phyloP scores from a whole-genome alignment of 768 basidiomycete genomes.

The Lentinula sp. region DNA sequence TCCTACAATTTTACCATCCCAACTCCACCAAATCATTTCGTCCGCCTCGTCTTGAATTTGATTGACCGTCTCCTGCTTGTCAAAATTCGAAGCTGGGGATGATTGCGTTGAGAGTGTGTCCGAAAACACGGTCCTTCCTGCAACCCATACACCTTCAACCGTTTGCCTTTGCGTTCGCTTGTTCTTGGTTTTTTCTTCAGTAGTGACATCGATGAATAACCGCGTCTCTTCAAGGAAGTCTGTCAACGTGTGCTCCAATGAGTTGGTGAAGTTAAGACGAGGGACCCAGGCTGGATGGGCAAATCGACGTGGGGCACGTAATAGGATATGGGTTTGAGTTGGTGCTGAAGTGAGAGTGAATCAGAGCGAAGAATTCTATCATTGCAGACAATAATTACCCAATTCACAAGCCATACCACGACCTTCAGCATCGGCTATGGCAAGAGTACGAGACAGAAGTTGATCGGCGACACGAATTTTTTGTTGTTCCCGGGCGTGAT shows the following conservation, averaged over 20 bases:
- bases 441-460: slow-evolving; percentile 29
- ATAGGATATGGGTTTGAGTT: slow-evolving; percentile 18
- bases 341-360: slow-evolving; percentile 10
- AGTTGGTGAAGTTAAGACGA: slow-evolving; percentile 31
- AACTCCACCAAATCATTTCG: slow-evolving; percentile 61
- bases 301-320: slow-evolving; percentile 21
- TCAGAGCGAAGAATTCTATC: not conserved
- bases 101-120: not conserved
- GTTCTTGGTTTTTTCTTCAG: not conserved
- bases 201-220: not conserved
- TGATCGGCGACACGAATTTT: slow-evolving; percentile 28
- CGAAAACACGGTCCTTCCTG: slow-evolving; percentile 17
- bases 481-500: slow-evolving; percentile 19
- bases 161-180: slow-evolving; percentile 18
- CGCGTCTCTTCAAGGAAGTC: slow-evolving; percentile 33
- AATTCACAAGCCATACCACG: slow-evolving; percentile 30
- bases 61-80: slow-evolving; percentile 7
- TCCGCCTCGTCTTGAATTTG: slow-evolving; percentile 26
- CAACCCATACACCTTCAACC: slow-evolving; percentile 47
- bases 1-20: slow-evolving; percentile 50
- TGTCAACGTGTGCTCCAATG: slow-evolving; percentile 31
- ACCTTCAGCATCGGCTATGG: slow-evolving; percentile 23
- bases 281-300: slow-evolving; percentile 20
- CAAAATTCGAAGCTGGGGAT: not conserved
- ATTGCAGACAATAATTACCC: slow-evolving; percentile 13